phyloP scores from a whole-genome alignment of 2,329 filamentous ascomycete species.

The Aspergillus sp. region DNA sequence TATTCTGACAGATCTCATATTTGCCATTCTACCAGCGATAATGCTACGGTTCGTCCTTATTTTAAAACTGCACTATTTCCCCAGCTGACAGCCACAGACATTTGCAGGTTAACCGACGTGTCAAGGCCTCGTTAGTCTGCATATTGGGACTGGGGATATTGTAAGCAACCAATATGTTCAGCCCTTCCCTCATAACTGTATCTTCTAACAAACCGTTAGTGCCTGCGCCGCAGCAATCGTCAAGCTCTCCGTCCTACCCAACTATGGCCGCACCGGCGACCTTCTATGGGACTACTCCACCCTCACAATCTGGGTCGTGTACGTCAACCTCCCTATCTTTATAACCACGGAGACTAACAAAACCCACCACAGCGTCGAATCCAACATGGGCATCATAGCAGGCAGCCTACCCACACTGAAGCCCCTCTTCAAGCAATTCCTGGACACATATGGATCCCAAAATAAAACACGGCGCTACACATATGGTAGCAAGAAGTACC shows the following conservation, averaged over 20 bases:
- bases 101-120: slow-evolving; percentile 42
- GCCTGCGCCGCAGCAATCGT: slow-evolving; percentile 48
- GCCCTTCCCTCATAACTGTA: not conserved
- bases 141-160: slow-evolving; percentile 50
- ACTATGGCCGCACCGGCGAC: slow-evolving; percentile 45
- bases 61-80: too few relatives aligned
- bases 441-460: slow-evolving; percentile 23
- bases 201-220: slow-evolving; percentile 11
- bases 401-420: slow-evolving; percentile 36
- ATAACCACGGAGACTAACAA: not conserved
- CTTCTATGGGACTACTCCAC: slow-evolving; percentile 51
- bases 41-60: slow-evolving; percentile 35
- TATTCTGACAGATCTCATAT: slow-evolving; percentile 45
- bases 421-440: slow-evolving; percentile 33
- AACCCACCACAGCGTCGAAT: slow-evolving; percentile 24
- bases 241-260: slow-evolving; percentile 44
- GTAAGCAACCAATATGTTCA: slow-evolving; percentile 20
- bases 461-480: slow-evolving; percentile 18
- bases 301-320: slow-evolving; percentile 52
- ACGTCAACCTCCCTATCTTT: not conserved
- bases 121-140: slow-evolving; percentile 41
- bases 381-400: slow-evolving; percentile 35
- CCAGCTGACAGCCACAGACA: slow-evolving; percentile 19
- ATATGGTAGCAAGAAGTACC: slow-evolving; percentile 18
- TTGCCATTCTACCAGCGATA: slow-evolving; percentile 45